Base-by-base conservation (phyloP, 345 rosid genomes). In the Salix koriyanagi region DNA sequence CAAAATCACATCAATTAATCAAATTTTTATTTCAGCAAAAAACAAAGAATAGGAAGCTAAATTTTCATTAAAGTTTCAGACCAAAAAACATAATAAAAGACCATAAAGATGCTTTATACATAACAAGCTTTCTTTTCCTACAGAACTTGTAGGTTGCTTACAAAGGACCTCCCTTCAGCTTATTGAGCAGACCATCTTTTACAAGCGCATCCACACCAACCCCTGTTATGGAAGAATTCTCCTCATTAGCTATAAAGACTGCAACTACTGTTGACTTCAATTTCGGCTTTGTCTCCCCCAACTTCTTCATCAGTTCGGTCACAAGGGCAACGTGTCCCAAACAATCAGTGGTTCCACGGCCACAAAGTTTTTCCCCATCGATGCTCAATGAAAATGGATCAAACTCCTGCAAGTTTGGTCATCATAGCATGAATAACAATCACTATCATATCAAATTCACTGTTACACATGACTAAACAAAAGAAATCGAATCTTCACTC, bases 271-370 rank as follows among this genome's bases (percentile, higher is more conserved):
- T 84, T 42, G 93, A 91, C 83, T 86, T 84, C 84, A 96, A 77
- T 11, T 88, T 84, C 0, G 91, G 98, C 83, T 90, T 90, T 32
- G 89, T 87, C 84, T 94, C 87, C 25, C 97, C 99, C 32, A 96
- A 85, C 77, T 81, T 88, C 86, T 74, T 94, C 99, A 96, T 94
- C 11, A 96, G 90, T 77, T 94, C 92, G 16, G 98, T 80, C 70
- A 92, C 95, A 65, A 96, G 91, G 48, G 92, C 95, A 82, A 96
- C 99, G 42, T 96, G 97, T 67, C 98, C 99, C 89, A 94, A 84
- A 85, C 99, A 96, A 85, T 96, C 99, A 10, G 98, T 96, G 14
- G 99, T 96, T 77, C 98, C 98, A 72, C 99, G 95, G 28, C 97
- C 98, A 64, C 91, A 77, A 67, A 96, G 98, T 79, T 91, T 90